Evolutionary conservation across 768 basidiomycete species (phyloP), one percentile per base, ranked within the genome.

Genomic region (Suillus ampliporus): DNA sequence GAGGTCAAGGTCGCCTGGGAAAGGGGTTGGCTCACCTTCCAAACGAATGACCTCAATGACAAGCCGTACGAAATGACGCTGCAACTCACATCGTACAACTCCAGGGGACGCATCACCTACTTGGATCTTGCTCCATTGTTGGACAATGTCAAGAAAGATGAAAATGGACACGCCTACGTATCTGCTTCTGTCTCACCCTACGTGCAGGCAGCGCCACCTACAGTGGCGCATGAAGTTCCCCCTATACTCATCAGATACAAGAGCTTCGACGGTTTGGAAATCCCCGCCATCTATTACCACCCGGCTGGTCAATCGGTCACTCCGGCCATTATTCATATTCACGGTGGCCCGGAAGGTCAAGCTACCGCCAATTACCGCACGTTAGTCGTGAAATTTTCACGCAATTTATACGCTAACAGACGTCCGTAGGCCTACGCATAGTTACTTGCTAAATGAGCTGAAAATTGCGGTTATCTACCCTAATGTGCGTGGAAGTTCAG

Each of bases 201-300:
- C 58, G 64, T 58, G 21, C 80, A 81, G 60, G 79, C 79, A 14
- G 57, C 69, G 15, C 75, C 76, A 3, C 68, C 71, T 37, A 68
- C 71, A 19, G 67, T 73, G 2, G 51, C 58, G 44, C 65, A 67
- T 35, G 73, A 74, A 43, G 61, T 74, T 15, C 68, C 73, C 2
- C 76, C 80, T 14, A 72, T 70, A 64, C 48, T 78, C 58, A 68
- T 81, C 63, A 73, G 61, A 37, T 81, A 76, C 69, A 75, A 71
- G 70, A 81, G 80, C 61, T 81, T 81, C 31, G 80, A 81, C 63
- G 78, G 71, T 9, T 51, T 81, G 58, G 74, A 78, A 61, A 65
- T 82, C 47, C 78, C 80, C 5, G 79, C 74, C 21, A 74, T 81
- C 61, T 82, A 81, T 61, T 81, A 81, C 60, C 80, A 78, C 63